Conservation (phyloP, 306 rosid genomes). For the Citrullus colocynthis region DNA sequence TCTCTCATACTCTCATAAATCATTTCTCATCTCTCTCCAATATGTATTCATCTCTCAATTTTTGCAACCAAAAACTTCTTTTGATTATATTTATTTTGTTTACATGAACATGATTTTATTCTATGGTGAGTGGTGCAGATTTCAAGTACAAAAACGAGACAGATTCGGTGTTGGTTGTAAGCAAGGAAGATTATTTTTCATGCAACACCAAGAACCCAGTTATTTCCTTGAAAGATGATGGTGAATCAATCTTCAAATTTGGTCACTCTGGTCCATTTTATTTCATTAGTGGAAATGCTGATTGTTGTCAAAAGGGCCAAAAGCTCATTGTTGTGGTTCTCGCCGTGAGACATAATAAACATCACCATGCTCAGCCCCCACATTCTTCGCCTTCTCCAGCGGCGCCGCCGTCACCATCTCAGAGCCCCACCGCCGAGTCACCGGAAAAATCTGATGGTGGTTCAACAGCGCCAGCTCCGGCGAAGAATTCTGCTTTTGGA, state of each 20-base stretch:
- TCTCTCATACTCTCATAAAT: neutral
- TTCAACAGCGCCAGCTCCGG: neutral
- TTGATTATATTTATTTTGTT: neutral
- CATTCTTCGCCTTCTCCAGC: neutral
- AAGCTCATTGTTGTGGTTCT: constrained; percentile 36
- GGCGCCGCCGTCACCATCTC: neutral
- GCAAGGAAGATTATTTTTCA: constrained; percentile 37
- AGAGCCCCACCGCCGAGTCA: neutral
- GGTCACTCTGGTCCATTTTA: constrained; percentile 38
- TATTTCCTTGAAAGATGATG: constrained; percentile 18
- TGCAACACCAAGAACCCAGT: constrained; percentile 44
- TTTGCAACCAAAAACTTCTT: neutral
- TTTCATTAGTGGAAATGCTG: constrained; percentile 37
- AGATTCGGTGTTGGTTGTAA: constrained; percentile 50
- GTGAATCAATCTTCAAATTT: constrained; percentile 35
- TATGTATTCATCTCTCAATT: too few species aligned
- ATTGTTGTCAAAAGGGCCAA: constrained; percentile 39
- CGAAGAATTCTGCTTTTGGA: neutral
- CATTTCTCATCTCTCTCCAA: neutral
- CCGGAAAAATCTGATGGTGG: neutral
- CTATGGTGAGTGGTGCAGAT: constrained; percentile 19
- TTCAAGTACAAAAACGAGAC: constrained; percentile 47
- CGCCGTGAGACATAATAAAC: constrained; percentile 19
- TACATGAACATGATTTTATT: neutral
- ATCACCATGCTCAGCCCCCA: neutral